Evolutionary conservation across 2,329 filamentous ascomycete genomes (phyloP).

Genomic region (Pestalotiopsis sp.): DNA sequence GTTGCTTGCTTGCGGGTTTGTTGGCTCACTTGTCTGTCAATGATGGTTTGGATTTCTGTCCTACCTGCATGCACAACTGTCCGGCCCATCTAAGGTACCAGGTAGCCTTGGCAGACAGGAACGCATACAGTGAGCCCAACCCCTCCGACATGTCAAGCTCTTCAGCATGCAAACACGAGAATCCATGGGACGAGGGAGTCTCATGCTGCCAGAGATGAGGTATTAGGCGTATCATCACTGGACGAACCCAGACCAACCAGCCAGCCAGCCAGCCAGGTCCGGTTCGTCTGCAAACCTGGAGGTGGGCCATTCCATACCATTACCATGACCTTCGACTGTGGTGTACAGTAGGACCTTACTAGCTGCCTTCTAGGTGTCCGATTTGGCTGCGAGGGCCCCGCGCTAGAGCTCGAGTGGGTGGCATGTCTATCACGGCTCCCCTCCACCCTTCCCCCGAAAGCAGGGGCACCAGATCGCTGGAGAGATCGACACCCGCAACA

Average conservation of each 20-base stretch:
- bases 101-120: not conserved
- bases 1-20: not conserved
- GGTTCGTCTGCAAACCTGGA: not conserved
- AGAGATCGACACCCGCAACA: slow-evolving; percentile 7
- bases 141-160: not conserved
- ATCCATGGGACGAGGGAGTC: not conserved
- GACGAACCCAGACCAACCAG: not conserved
- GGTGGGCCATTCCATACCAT: not conserved
- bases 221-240: not conserved
- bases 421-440: slow-evolving; percentile 11
- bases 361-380: slow-evolving; percentile 9
- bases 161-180: not conserved
- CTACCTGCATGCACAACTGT: not conserved
- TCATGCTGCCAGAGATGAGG: not conserved
- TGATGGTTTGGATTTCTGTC: not conserved
- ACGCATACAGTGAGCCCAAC: not conserved
- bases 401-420: slow-evolving; percentile 1
- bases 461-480: slow-evolving; percentile 8
- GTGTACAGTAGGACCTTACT: not conserved
- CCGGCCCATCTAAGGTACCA: not conserved
- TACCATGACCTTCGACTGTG: not conserved
- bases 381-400: slow-evolving; percentile 7
- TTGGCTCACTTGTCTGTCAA: not conserved
- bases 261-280: too few species aligned
- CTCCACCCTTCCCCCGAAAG: slow-evolving; percentile 2